Evolutionary conservation across 75 land plant species (phyloP), one percentile per base, ranked within the genome.

Genomic region (Selaginella tamariscina): DNA sequence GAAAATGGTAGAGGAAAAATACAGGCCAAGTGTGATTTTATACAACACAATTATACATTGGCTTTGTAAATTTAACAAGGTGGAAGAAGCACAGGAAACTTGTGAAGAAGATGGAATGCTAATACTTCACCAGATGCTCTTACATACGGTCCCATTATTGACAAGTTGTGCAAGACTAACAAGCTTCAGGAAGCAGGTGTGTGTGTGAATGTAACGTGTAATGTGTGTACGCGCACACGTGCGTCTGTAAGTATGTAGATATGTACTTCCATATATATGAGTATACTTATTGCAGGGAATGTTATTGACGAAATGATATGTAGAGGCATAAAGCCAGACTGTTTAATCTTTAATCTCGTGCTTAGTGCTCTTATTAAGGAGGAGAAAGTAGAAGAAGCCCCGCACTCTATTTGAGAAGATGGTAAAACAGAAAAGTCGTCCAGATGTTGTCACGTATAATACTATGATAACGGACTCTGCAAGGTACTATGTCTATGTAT

Each of bases 161-260:
- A 55, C 55, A 0, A 30, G 24, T 64, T 87, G 75, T 56, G 82
- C 11, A 67, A 32, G 30, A 56, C 29, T 27, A 72, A 74, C 11
- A 55, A 64, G 18, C 54, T 76, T 5, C 55, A 75, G 0, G 84
- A 78, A 49, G 87, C 82, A 1, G 44, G 78, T 29, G 0, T 49
- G 0, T 49, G 11, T 49, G 11, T 49, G 54, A 20, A 49, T 49
- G 11, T 20, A 11, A 49, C 20, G 54, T n/a, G n/a, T n/a, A n/a
- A n/a, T n/a, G n/a, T n/a, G n/a, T n/a, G n/a, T n/a, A n/a, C n/a
- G n/a, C n/a, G n/a, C n/a, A n/a, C n/a, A n/a, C n/a, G 54, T 20
- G 11, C 54, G 20, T 11, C 28, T 18, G 27, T 20, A 49, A 49
- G 20, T 49, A 49, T 49, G 18, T 49, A 11, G 18, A 11, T 11